phyloP scores from a whole-genome alignment of 768 basidiomycete genomes.

The Pisolithus orientalis region DNA sequence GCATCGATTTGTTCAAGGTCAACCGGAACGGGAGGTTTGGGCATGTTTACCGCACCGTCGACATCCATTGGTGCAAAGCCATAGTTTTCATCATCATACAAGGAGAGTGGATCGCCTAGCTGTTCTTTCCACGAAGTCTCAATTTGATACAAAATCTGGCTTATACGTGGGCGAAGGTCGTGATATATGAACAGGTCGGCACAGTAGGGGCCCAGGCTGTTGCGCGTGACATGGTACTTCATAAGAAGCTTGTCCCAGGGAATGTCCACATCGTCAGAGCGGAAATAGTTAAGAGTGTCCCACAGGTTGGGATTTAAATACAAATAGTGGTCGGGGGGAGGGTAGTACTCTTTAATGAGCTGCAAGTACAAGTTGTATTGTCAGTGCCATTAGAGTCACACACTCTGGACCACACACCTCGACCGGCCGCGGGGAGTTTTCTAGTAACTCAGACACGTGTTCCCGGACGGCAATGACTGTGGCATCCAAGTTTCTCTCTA shows the following conservation, averaged over 20 bases:
- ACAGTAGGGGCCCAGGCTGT: conserved; percentile 65
- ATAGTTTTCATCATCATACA: conserved; percentile 9
- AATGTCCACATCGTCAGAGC: conserved; percentile 35
- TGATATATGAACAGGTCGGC: conserved; percentile 67
- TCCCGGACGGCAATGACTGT: conserved; percentile 71
- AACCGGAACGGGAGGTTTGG: conserved; percentile 24
- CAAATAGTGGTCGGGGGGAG: conserved; percentile 45
- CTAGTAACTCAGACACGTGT: conserved; percentile 57
- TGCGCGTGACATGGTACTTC: conserved; percentile 54
- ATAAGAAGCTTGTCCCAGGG: conserved; percentile 55
- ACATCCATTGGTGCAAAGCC: conserved; percentile 18
- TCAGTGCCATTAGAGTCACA: background rate
- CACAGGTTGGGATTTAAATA: conserved; percentile 55
- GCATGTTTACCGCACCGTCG: conserved; percentile 15
- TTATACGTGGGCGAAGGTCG: conserved; percentile 50
- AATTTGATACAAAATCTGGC: conserved; percentile 31
- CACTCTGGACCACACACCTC: conserved; percentile 42
- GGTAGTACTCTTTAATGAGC: conserved; percentile 52
- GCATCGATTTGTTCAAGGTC: conserved; percentile 43
- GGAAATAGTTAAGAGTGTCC: conserved; percentile 40
- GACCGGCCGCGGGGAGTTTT: conserved; percentile 54
- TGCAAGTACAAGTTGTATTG: conserved; percentile 19
- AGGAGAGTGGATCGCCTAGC: conserved; percentile 3
- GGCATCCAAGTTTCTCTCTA: conserved; percentile 69
- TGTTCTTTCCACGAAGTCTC: conserved; percentile 14